Conservation (phyloP, 2,329 filamentous ascomycete genomes). For the Cercospora sp. region DNA sequence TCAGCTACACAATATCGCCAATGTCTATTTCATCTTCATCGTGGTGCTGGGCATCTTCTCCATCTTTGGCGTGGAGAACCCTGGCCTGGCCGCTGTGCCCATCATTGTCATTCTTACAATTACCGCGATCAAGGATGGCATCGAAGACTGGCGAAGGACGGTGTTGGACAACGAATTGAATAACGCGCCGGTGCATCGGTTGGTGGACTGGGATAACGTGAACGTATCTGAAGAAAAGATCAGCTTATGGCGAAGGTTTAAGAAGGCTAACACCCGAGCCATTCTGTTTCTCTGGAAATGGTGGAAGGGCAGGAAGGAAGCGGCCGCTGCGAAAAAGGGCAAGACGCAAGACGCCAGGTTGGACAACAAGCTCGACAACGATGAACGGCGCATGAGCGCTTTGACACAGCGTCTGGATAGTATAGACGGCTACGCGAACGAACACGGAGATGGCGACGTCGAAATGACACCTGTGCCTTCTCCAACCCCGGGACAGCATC, state of each 20-base stretch:
- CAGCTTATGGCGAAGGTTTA: slow-evolving; percentile 80
- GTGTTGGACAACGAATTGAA: slow-evolving; percentile 90
- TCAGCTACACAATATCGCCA: slow-evolving; percentile 98
- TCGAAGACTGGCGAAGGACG: slow-evolving; percentile 93
- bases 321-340: slow-evolving; percentile 45
- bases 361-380: slow-evolving; percentile 52
- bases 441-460: slow-evolving; percentile 64
- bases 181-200: slow-evolving; percentile 88
- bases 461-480: slow-evolving; percentile 96
- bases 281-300: slow-evolving; percentile 57
- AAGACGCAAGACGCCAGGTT: slow-evolving; percentile 48
- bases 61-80: slow-evolving; percentile 90
- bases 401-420: slow-evolving; percentile 50
- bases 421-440: slow-evolving; percentile 39
- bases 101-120: slow-evolving; percentile 88
- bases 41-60: slow-evolving; percentile 92
- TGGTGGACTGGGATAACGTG: slow-evolving; percentile 87
- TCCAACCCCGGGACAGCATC: slow-evolving; percentile 61
- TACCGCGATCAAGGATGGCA: slow-evolving; percentile 89
- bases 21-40: slow-evolving; percentile 96
- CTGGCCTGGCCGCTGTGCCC: slow-evolving; percentile 84
- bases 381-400: slow-evolving; percentile 51
- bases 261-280: slow-evolving; percentile 76
- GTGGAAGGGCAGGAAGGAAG: slow-evolving; percentile 46
- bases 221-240: slow-evolving; percentile 88